These are phyloP conservation scores for Paraphoma chrysanthemicola DNA, from an alignment of 2,329 filamentous ascomycete species.

Conservation along the genomic window DNA sequence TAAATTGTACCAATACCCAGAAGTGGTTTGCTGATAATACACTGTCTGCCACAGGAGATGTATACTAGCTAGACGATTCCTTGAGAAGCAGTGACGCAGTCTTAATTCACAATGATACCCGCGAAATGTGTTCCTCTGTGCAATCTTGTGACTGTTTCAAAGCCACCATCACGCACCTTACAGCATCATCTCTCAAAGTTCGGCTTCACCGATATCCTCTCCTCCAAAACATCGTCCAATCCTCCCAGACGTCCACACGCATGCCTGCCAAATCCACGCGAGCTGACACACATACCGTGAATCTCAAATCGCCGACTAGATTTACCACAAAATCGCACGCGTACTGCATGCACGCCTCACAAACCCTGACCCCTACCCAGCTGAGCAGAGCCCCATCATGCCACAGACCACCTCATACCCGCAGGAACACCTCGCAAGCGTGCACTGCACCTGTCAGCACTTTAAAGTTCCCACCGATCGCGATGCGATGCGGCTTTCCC, in stretches of 20 bases:
- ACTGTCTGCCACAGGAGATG: background rate
- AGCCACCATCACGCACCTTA: no score
- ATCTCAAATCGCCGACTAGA: no score
- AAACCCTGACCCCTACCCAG: background rate
- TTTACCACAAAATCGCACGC: background rate
- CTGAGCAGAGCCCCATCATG: background rate
- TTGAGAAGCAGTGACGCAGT: background rate
- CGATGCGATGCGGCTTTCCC: background rate
- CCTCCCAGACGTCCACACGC: background rate
- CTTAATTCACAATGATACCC: background rate
- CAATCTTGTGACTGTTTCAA: background rate
- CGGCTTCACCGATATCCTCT: background rate
- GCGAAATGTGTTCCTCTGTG: no score
- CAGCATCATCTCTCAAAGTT: no score
- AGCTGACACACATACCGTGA: background rate
- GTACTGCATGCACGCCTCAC: background rate
- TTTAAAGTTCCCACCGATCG: background rate
- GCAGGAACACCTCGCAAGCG: background rate
- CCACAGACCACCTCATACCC: background rate
- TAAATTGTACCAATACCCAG: background rate
- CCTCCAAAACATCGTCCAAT: background rate
- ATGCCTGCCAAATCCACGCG: background rate
- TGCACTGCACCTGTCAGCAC: background rate
- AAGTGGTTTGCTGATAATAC: background rate
- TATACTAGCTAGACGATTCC: background rate